Evolutionary conservation across 106 monocot species (phyloP).

Genomic region (Chionographis japonica): DNA sequence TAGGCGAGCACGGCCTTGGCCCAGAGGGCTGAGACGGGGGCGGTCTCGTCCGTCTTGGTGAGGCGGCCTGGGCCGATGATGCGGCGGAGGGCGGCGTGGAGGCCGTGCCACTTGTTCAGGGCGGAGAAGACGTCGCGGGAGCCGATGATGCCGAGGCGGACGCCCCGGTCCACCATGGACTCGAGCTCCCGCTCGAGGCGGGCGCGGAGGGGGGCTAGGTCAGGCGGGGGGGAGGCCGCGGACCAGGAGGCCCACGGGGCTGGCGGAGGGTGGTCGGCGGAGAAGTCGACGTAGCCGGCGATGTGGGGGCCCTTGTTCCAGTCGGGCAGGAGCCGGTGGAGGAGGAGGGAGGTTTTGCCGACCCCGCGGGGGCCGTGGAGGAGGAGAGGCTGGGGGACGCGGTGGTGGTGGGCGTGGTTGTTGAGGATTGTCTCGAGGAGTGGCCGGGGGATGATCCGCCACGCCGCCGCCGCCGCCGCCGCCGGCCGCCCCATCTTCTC

Average conservation of each 20-base stretch:
- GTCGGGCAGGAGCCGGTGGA: slow-evolving; percentile 62
- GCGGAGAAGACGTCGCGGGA: slow-evolving; percentile 45
- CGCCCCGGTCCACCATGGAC: slow-evolving; percentile 41
- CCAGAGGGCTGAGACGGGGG: slow-evolving; percentile 55
- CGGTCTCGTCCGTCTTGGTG: slow-evolving; percentile 6
- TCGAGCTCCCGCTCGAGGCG: slow-evolving; percentile 63
- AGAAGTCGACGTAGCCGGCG: slow-evolving; percentile 79
- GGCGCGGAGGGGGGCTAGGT: slow-evolving; percentile 26
- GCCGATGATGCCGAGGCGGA: slow-evolving; percentile 58
- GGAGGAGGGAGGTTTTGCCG: slow-evolving; percentile 80
- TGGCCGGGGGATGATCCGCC: slow-evolving; percentile 77
- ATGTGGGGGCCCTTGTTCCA: slow-evolving; percentile 67
- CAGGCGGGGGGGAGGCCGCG: slow-evolving; percentile 8
- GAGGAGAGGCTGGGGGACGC: slow-evolving; percentile 85
- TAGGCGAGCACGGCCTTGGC: slow-evolving; percentile 53
- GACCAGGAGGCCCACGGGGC: slow-evolving; percentile 26
- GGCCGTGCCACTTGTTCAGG: slow-evolving; percentile 53
- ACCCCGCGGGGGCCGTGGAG: slow-evolving; percentile 94
- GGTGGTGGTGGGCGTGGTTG: slow-evolving; percentile 76
- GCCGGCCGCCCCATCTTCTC: slow-evolving; percentile 5
- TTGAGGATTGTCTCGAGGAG: slow-evolving; percentile 83
- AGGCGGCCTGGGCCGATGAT: slow-evolving; percentile 15
- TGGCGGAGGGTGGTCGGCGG: slow-evolving; percentile 7
- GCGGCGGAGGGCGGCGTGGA: slow-evolving; percentile 45
- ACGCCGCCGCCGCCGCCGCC: slow-evolving; percentile 17